A percentile compares a stretch with the other conserved stretches of the same genome.
Conservation (phyloP, 768 basidiomycete species). For the Mycena rebaudengoi region DNA sequence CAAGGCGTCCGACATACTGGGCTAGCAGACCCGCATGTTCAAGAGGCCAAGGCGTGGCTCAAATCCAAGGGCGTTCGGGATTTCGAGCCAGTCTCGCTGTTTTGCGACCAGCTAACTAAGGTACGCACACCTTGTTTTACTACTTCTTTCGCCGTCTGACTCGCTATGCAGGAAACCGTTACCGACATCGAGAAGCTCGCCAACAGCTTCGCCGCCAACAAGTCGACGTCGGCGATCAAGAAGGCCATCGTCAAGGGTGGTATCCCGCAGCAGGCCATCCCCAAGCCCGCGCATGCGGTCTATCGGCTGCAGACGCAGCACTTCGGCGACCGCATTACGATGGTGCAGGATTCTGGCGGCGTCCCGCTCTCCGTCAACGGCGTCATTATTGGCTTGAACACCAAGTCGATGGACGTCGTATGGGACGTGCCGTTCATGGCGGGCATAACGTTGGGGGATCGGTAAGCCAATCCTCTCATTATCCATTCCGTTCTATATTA, state of each 20-base stretch:
- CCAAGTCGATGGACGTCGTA: conserved; percentile 90
- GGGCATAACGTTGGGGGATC: conserved; percentile 84
- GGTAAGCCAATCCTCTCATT: conserved; percentile 53
- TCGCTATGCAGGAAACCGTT: conserved; percentile 73
- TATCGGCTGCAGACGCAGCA: conserved; percentile 90
- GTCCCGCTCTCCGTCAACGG: conserved; percentile 93
- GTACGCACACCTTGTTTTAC: conserved; percentile 44
- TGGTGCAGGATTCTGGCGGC: conserved; percentile 94
- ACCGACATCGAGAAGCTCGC: conserved; percentile 80
- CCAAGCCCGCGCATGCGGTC: conserved; percentile 91
- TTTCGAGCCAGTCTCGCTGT: conserved; percentile 92
- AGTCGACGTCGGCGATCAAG: conserved; percentile 74
- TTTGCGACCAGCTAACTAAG: conserved; percentile 91
- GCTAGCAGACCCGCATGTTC: conserved; percentile 67
- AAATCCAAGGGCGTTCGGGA: conserved; percentile 87
- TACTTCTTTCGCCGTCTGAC: not conserved
- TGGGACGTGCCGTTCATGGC: conserved; percentile 98
- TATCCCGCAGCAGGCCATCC: conserved; percentile 90
- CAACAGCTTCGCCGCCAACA: conserved; percentile 69
- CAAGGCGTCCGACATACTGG: conserved; percentile 66
- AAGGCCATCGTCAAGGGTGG: conserved; percentile 93
- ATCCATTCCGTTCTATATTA: not conserved
- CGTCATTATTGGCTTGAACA: conserved; percentile 89
- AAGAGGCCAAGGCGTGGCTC: conserved; percentile 87
- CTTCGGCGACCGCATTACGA: conserved; percentile 95